Evolutionary conservation across 768 basidiomycete genomes (phyloP), one percentile per base, ranked within the genome.

Genomic region (Hygrophorus pudorinus): DNA sequence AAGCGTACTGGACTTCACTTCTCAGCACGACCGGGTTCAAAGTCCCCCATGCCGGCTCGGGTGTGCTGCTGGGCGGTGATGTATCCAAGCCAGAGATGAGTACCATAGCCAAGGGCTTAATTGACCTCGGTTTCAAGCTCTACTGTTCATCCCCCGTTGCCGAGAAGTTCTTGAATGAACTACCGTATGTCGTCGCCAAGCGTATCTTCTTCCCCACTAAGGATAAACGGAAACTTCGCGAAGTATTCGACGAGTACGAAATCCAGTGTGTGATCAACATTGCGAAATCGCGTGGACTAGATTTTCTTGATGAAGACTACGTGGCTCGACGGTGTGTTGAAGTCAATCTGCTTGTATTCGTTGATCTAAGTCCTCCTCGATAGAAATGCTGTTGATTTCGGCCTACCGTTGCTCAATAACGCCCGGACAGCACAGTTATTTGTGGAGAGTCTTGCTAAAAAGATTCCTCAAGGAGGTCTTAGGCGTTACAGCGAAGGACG

Each of bases 11-110:
- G 91, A 81, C 87, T 2, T 83, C 94, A 2, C 70, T 96, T n/a
- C 79, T 91, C 39, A 91, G 88, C 50, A 92, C 88, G 6, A 99
- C 91, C 21, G 93, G 93, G 12, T 96, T 98, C 76, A 94, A 87
- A 64, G 70, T 90, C 41, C 96, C 96, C 16, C 75, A 72, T 43
- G 75, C 79, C 16, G 77, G 78, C 38, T 89, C 85, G 0, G 96
- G 96, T 51, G 82, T 96, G 18, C 76, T 99, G 47, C 72, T 98
- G 44, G 96, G 96, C 34, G 96, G 96, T 34, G 93, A 97, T 56
- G 71, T 85, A 47, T 71, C 71, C 45, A 81, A 83, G 58, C 89
- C 92, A 2, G 91, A 98, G 63, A 87, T 99, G 80, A 65, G 65
- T 16, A 70, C 71, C 29, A 79, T 97, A 48, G 88, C 93, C 10